These are phyloP conservation scores for Saccharomyces hybrid DNA, from an alignment of 1,139 yeast genomes.

Conservation along the genomic window DNA sequence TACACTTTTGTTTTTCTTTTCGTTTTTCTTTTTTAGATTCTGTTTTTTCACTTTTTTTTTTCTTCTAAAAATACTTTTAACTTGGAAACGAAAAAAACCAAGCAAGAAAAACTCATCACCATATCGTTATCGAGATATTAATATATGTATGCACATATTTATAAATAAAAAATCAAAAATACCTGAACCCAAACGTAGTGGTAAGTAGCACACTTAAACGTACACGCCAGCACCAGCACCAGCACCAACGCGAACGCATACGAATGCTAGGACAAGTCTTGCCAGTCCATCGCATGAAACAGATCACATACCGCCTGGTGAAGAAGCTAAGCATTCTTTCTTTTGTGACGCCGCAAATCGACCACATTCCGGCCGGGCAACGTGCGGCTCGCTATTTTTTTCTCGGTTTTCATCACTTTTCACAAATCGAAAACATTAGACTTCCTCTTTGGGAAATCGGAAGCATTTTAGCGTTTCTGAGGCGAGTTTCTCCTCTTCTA, in stretches of 20 bases:
- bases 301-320: neutral
- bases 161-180: neutral
- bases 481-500: neutral
- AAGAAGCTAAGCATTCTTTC: neutral
- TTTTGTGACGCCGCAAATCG: neutral
- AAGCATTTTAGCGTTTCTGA: neutral
- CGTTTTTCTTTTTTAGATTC: neutral
- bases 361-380: neutral
- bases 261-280: neutral
- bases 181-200: neutral
- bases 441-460: neutral
- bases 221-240: no score
- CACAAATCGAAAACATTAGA: neutral
- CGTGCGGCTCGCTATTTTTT: neutral
- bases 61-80: neutral
- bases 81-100: neutral
- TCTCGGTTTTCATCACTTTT: neutral
- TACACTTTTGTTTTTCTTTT: neutral
- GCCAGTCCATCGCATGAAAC: neutral
- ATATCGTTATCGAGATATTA: neutral
- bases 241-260: no score
- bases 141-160: neutral
- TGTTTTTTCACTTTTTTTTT: neutral
- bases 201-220: neutral
- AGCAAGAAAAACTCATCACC: no score